Base-by-base conservation (phyloP, 345 rosid genomes). In the Litchi chinensis region DNA sequence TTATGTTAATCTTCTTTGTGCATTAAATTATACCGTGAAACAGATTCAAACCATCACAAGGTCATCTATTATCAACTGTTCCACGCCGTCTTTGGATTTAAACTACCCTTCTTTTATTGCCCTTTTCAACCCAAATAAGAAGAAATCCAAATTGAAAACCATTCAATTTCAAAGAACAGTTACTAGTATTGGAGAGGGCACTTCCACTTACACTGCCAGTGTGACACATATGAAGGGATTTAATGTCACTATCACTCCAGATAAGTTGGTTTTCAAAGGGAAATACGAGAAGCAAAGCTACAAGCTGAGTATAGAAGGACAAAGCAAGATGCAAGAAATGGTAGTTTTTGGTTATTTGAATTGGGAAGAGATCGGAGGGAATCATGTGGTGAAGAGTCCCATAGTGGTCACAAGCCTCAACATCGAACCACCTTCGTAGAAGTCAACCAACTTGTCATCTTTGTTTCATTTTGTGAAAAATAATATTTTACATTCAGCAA, bases 81-180 rank as follows among this genome's bases (percentile, higher is more conserved):
- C 89, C 3, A 65, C 52, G 18, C 83, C 87, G 3, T 82, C 92
- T 15, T 48, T 71, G 41, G 92, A 89, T 78, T 83, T 89, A 6
- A 91, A 91, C 73, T 91, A 89, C 79, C 92, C 91, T 66, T 87
- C 94, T 48, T 90, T 91, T 62, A 86, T 91, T 1, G 90, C 86
- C 15, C 82, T 76, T 26, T 26, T 26, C 28, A 1, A 26, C 28
- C 28, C 28, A 26, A 26, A 26, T 26, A 1, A 26, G 28, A 26
- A 26, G 28, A 26, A 26, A 26, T 26, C 28, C 28, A 1, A 26
- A 26, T 26, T 26, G 1, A 26, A 26, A 26, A 26, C 28, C 28
- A 44, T 87, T 79, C 68, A 74, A 60, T 0, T 86, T 77, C 74
- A 63, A 26, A 83, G 92, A 77, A 91, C 94, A 0, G 83, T 89